Conservation (phyloP, 768 basidiomycete species). For the Serendipita sp. region DNA sequence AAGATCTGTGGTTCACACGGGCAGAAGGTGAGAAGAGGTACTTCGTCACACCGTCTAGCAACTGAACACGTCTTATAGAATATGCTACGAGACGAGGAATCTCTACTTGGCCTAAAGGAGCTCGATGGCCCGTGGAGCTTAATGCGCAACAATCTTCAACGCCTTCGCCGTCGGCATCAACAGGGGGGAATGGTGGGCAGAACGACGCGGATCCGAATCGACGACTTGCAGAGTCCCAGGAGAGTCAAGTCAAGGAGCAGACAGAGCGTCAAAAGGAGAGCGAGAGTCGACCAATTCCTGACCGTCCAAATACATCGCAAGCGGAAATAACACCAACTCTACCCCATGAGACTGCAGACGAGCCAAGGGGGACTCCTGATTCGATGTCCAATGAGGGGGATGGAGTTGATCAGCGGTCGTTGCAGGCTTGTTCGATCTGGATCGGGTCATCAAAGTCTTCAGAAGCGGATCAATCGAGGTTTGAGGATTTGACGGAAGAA, state of each 20-base stretch:
- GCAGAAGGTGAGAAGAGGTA: slow-evolving; percentile 13
- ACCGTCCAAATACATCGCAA: neutral
- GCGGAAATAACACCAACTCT: neutral
- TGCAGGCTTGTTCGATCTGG: slow-evolving; percentile 13
- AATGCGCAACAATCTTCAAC: neutral
- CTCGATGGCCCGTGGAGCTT: slow-evolving; percentile 12
- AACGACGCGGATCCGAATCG: slow-evolving; percentile 8
- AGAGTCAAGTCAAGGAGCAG: slow-evolving; percentile 11
- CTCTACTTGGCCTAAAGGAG: slow-evolving; percentile 13
- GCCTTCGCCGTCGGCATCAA: neutral
- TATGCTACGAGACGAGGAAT: slow-evolving; percentile 9
- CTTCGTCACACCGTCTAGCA: neutral
- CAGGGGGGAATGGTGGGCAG: neutral
- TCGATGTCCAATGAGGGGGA: too few species aligned
- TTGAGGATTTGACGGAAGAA: slow-evolving; percentile 13
- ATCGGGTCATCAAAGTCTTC: slow-evolving; percentile 13
- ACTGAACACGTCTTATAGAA: neutral
- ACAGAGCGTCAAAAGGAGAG: slow-evolving; percentile 7
- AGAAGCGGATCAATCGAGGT: slow-evolving; percentile 9
- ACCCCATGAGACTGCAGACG: neutral
- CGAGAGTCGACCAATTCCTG: slow-evolving; percentile 5
- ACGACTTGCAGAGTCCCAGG: slow-evolving; percentile 12
- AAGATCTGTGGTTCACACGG: slow-evolving; percentile 18
- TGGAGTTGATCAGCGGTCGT: neutral
- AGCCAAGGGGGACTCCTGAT: neutral